Percentiles rank a stretch among this genome's conserved stretches.
Evolutionary conservation across 306 rosid species (phyloP).

Genomic region (Glycine latifolia): DNA sequence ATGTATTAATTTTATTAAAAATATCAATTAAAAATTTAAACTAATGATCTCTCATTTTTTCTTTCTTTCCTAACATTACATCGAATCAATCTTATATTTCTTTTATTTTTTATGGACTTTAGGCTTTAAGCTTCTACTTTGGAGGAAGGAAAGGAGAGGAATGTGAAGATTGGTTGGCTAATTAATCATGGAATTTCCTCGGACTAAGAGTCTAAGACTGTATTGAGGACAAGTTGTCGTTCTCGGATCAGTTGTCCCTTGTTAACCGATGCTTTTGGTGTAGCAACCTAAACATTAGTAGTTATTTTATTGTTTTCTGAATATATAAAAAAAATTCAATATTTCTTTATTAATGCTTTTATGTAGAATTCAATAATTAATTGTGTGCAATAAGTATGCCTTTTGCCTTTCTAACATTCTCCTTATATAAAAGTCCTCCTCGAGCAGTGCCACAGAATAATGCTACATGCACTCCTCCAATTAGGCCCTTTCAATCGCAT

Average conservation of each 20-base stretch:
- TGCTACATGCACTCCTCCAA: background rate
- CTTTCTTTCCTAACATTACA: too few relatives aligned
- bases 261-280: background rate
- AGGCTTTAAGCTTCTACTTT: background rate
- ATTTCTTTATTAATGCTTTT: background rate
- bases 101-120: too few relatives aligned
- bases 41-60: too few relatives aligned
- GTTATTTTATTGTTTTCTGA: background rate
- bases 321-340: background rate
- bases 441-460: conserved; percentile 40
- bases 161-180: background rate
- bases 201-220: background rate
- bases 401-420: conserved; percentile 32
- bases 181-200: background rate
- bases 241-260: background rate
- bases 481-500: background rate
- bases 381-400: background rate
- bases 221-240: background rate
- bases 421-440: background rate
- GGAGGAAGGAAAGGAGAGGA: background rate
- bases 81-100: too few relatives aligned
- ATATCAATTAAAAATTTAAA: too few relatives aligned
- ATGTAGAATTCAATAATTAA: conserved; percentile 8
- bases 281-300: background rate
- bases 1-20: too few relatives aligned